phyloP scores from a whole-genome alignment of 495 filamentous ascomycete genomes.

The Neurospora discreta region DNA sequence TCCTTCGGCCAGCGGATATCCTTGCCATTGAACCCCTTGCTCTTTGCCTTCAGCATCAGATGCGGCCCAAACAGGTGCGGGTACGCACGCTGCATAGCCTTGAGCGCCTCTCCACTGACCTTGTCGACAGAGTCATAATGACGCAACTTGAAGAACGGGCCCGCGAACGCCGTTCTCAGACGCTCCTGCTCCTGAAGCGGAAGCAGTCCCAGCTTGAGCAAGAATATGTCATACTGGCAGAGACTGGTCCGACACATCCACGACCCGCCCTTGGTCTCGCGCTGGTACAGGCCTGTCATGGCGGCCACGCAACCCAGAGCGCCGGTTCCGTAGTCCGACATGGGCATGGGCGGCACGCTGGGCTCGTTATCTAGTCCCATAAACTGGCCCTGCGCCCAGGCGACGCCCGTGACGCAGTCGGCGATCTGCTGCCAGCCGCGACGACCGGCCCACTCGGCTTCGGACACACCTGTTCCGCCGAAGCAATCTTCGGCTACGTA shows the following conservation, averaged over 20 bases:
- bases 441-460: conserved; percentile 37
- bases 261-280: conserved; percentile 51
- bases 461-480: conserved; percentile 29
- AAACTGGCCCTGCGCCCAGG: conserved; percentile 62
- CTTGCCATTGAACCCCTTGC: conserved; percentile 35
- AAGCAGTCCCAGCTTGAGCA: conserved; percentile 53
- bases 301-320: conserved; percentile 54
- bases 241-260: conserved; percentile 50
- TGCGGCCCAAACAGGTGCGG: conserved; percentile 36
- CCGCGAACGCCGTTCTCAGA: conserved; percentile 38
- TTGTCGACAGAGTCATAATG: conserved; percentile 65
- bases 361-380: conserved; percentile 56
- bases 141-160: conserved; percentile 49
- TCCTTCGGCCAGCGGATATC: conserved; percentile 41
- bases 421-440: conserved; percentile 52
- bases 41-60: conserved; percentile 36
- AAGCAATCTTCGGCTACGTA: conserved; percentile 69
- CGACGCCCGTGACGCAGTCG: conserved; percentile 46
- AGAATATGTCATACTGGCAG: conserved; percentile 56
- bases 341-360: conserved; percentile 71
- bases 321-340: conserved; percentile 71
- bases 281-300: conserved; percentile 49
- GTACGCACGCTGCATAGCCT: conserved; percentile 43
- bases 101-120: conserved; percentile 53
- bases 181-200: conserved; percentile 42